Evolutionary conservation across 768 basidiomycete genomes (phyloP).

Genomic region (Lactarius vividus): DNA sequence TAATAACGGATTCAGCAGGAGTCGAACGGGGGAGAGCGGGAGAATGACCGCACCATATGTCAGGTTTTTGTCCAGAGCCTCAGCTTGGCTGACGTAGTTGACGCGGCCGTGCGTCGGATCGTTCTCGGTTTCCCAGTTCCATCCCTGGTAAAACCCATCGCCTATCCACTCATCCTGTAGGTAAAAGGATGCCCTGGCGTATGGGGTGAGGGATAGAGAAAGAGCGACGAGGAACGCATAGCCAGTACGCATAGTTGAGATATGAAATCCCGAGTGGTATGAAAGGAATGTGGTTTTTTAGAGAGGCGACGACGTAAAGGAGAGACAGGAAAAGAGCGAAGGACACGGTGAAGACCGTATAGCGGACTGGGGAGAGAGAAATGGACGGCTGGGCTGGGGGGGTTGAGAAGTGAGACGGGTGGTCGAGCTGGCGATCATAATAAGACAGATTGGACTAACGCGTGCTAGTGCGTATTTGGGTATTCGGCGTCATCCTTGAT

Average conservation of each 20-base stretch:
- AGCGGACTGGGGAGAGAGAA: neutral
- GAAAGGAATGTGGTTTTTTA: slow-evolving; percentile 28
- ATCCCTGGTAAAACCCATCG: slow-evolving; percentile 45
- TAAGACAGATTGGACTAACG: neutral
- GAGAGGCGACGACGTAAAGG: slow-evolving; percentile 31
- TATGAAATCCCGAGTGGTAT: slow-evolving; percentile 24
- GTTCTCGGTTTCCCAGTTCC: slow-evolving; percentile 47
- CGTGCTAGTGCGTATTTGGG: neutral
- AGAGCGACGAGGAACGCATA: slow-evolving; percentile 27
- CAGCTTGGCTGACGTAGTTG: slow-evolving; percentile 51
- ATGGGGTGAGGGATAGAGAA: slow-evolving; percentile 6
- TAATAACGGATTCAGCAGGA: neutral
- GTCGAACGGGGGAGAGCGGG: neutral
- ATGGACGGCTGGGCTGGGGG: neutral
- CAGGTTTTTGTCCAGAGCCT: slow-evolving; percentile 44
- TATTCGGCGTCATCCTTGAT: no score
- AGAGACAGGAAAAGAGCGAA: slow-evolving; percentile 31
- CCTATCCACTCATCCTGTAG: slow-evolving; percentile 33
- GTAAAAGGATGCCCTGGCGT: slow-evolving; percentile 10
- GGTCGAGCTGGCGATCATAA: neutral
- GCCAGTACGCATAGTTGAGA: slow-evolving; percentile 37
- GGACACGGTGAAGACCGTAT: slow-evolving; percentile 10
- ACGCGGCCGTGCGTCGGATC: slow-evolving; percentile 66
- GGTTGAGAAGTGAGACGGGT: neutral
- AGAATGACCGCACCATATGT: slow-evolving; percentile 41